Evolutionary conservation across 2,329 filamentous ascomycete species (phyloP).

Genomic region (Byssochlamys sp.): DNA sequence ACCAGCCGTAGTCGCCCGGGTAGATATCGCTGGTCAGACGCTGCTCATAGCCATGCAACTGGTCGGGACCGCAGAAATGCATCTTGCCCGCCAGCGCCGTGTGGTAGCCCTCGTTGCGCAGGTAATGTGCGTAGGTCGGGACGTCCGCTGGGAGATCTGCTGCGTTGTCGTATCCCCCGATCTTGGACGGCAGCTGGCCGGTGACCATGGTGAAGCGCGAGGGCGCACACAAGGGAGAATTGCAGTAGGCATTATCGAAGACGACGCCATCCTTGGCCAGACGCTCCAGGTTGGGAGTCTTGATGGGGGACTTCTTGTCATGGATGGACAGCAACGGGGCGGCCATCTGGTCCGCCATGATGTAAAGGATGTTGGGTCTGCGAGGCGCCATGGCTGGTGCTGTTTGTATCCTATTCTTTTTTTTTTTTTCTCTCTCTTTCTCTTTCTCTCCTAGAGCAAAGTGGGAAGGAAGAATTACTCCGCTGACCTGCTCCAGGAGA

Average conservation of each 20-base stretch:
- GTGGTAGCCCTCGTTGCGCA: constrained; percentile 76
- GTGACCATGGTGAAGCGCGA: constrained; percentile 93
- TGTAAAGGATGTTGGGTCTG: constrained; percentile 74
- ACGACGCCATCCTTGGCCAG: constrained; percentile 74
- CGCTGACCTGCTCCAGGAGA: not conserved
- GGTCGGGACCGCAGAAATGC: constrained; percentile 86
- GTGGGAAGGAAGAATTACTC: not conserved
- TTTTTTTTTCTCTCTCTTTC: not conserved
- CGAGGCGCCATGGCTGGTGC: constrained; percentile 28
- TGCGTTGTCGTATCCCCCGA: constrained; percentile 85
- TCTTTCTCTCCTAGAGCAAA: not conserved
- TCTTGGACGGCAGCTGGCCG: constrained; percentile 81
- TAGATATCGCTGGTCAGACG: constrained; percentile 92
- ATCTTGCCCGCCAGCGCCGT: constrained; percentile 89
- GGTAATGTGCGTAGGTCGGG: constrained; percentile 86
- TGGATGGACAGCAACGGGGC: constrained; percentile 87
- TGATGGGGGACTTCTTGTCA: constrained; percentile 78
- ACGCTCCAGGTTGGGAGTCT: constrained; percentile 79
- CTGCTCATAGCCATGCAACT: constrained; percentile 87
- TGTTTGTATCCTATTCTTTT: too few species aligned
- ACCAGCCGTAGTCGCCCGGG: constrained; percentile 87
- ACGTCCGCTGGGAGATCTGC: constrained; percentile 72
- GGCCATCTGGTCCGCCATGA: constrained; percentile 93
- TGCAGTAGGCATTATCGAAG: constrained; percentile 90
- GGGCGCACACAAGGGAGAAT: constrained; percentile 81